Evolutionary conservation across 331 rosid species (phyloP).

Genomic region (Ulmus americana): DNA sequence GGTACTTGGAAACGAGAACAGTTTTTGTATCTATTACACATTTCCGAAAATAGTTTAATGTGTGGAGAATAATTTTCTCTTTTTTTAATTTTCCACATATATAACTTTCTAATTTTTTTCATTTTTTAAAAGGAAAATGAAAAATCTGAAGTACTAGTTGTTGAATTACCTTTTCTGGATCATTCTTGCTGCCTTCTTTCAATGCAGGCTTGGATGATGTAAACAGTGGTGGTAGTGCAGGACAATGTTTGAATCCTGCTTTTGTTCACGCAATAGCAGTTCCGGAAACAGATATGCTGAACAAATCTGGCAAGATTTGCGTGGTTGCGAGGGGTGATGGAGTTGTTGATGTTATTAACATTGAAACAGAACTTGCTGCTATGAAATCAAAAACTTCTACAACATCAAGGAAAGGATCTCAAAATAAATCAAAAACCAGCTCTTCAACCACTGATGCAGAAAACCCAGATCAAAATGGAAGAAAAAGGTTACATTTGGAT

Average conservation of each 20-base stretch:
- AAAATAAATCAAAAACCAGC: constrained; percentile 44
- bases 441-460: constrained; percentile 29
- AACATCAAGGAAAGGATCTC: constrained; percentile 50
- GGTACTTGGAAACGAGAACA: no score
- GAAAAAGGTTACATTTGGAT: constrained; percentile 63
- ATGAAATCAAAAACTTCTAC: constrained; percentile 43
- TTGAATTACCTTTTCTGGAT: neutral
- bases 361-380: constrained; percentile 54
- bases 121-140: neutral
- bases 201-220: constrained; percentile 52
- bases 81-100: no score
- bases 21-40: no score
- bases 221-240: constrained; percentile 32
- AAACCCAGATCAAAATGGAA: constrained; percentile 36
- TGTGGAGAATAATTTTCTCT: no score
- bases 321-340: constrained; percentile 87
- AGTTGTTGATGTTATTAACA: constrained; percentile 50
- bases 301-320: constrained; percentile 61
- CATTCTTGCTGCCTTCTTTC: constrained; percentile 11
- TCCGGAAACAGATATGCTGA: constrained; percentile 76
- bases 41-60: no score
- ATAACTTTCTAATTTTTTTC: neutral
- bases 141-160: neutral
- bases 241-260: constrained; percentile 81
- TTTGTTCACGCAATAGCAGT: constrained; percentile 77